phyloP scores from a whole-genome alignment of 805 yeast genomes.

The Suhomyces sp. region DNA sequence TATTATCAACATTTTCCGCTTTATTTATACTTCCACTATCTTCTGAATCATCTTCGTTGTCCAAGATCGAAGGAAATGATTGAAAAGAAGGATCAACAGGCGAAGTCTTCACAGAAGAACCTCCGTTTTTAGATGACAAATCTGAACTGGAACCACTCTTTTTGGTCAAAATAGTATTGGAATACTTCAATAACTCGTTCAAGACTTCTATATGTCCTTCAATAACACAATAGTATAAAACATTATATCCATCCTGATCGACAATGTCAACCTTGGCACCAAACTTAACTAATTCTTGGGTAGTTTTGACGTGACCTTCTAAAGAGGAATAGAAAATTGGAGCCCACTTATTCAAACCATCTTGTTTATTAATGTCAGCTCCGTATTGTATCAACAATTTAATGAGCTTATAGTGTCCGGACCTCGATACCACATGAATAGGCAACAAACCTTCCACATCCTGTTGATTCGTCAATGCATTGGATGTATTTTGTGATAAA shows the following conservation, averaged over 20 bases:
- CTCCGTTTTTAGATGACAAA: not conserved
- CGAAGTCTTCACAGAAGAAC: not conserved
- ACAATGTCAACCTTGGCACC: constrained; percentile 69
- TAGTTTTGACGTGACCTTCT: constrained; percentile 75
- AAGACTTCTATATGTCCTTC: constrained; percentile 89
- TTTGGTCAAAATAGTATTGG: constrained; percentile 14
- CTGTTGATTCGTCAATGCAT: constrained; percentile 44
- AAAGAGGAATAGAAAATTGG: constrained; percentile 88
- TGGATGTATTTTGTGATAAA: constrained; percentile 38
- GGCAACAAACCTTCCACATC: constrained; percentile 91
- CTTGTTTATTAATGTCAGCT: constrained; percentile 70
- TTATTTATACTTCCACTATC: constrained; percentile 36
- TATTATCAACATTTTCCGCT: constrained; percentile 55
- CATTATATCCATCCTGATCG: constrained; percentile 80
- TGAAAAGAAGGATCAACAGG: not conserved
- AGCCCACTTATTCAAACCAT: constrained; percentile 89
- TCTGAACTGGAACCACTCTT: not conserved
- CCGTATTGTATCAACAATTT: constrained; percentile 69
- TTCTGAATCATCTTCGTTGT: constrained; percentile 34
- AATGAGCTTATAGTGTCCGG: constrained; percentile 72
- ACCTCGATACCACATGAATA: constrained; percentile 82
- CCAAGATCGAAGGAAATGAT: constrained; percentile 24
- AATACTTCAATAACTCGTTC: constrained; percentile 57
- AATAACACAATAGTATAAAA: constrained; percentile 87
- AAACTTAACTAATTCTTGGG: constrained; percentile 63